These are phyloP conservation scores for Aspergillus versicolor DNA, from an alignment of 2,329 filamentous ascomycete genomes.

Conservation along the genomic window DNA sequence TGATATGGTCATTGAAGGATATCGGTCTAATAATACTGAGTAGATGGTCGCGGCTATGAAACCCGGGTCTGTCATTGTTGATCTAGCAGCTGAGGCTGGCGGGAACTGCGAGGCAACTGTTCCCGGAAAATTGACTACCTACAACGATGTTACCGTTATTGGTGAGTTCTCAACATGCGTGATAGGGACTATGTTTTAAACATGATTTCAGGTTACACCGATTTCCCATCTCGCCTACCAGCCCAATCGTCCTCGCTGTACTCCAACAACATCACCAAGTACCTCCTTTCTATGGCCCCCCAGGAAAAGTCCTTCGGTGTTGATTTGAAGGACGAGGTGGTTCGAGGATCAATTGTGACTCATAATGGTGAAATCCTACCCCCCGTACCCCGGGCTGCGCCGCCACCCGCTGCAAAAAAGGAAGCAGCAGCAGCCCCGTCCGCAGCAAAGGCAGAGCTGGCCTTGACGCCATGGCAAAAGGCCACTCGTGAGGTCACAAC, in stretches of 20 bases:
- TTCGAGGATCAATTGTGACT: slow-evolving; percentile 80
- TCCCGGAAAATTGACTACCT: slow-evolving; percentile 66
- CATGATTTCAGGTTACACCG: slow-evolving; percentile 65
- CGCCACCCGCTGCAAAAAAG: slow-evolving; percentile 54
- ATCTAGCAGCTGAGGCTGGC: slow-evolving; percentile 82
- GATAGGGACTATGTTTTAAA: background rate
- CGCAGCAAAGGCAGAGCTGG: slow-evolving; percentile 59
- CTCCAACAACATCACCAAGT: slow-evolving; percentile 91
- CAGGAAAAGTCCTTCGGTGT: slow-evolving; percentile 77
- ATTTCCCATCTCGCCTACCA: slow-evolving; percentile 80
- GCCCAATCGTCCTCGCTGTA: slow-evolving; percentile 89
- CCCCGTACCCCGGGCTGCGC: slow-evolving; percentile 67
- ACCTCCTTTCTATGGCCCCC: slow-evolving; percentile 77
- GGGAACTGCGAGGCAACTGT: slow-evolving; percentile 84
- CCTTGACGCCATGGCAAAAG: slow-evolving; percentile 79
- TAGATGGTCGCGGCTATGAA: slow-evolving; percentile 81
- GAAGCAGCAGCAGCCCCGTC: slow-evolving; percentile 46
- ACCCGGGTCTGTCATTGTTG: slow-evolving; percentile 83
- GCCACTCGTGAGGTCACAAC: slow-evolving; percentile 71
- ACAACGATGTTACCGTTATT: slow-evolving; percentile 80
- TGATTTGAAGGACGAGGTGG: slow-evolving; percentile 79
- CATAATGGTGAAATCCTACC: slow-evolving; percentile 74
- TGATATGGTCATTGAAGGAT: background rate
- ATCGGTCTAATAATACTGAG: slow-evolving; percentile 14
- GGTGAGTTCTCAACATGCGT: slow-evolving; percentile 47